These are phyloP conservation scores for Chenopodium formosanum DNA, from an alignment of 148 eudicot genomes.

Conservation along the genomic window DNA sequence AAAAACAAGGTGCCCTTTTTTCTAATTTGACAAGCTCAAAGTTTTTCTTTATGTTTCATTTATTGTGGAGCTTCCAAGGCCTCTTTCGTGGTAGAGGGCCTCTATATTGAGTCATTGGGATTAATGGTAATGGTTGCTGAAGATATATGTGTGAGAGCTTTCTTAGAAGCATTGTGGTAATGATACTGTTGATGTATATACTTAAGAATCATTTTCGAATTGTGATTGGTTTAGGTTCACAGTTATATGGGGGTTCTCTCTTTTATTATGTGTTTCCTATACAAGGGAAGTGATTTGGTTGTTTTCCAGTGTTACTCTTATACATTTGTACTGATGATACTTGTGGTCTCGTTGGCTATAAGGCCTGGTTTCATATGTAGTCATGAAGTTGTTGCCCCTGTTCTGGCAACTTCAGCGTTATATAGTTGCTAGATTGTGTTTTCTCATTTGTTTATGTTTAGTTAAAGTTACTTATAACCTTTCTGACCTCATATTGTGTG, in stretches of 20 bases:
- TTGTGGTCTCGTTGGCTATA: too few relatives aligned
- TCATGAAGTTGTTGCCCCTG: background rate
- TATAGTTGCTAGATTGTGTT: background rate
- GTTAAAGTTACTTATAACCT: background rate
- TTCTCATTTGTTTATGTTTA: background rate
- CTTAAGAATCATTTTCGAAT: background rate
- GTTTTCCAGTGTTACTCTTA: too few relatives aligned
- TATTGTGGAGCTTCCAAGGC: too few relatives aligned
- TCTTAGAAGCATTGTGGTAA: background rate
- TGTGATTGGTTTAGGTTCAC: background rate
- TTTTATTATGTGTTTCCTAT: background rate
- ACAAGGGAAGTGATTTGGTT: background rate
- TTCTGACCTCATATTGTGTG: background rate
- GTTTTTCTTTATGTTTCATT: background rate
- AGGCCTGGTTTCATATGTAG: background rate
- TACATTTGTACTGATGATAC: too few relatives aligned
- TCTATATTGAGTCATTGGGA: background rate
- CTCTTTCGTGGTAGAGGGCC: background rate
- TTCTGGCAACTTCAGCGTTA: background rate
- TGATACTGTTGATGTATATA: background rate
- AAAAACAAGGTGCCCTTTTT: conserved; percentile 62
- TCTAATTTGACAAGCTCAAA: background rate
- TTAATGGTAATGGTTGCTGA: background rate
- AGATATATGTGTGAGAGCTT: background rate
- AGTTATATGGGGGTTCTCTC: background rate